Conservation (phyloP, 768 basidiomycete species). For the Podaxis carcinomalis region DNA sequence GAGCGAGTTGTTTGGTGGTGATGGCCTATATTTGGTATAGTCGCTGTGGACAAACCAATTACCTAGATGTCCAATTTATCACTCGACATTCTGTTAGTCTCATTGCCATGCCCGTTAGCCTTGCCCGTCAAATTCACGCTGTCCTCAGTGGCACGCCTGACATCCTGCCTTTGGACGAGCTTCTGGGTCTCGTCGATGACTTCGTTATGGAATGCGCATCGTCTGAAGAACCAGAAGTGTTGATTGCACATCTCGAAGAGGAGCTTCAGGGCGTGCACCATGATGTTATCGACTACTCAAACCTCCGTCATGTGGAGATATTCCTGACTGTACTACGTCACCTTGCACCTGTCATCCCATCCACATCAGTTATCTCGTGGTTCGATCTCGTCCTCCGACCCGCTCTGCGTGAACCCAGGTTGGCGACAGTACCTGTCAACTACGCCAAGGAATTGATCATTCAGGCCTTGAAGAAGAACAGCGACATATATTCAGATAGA, state of each 20-base stretch:
- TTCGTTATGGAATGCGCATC: conserved; percentile 49
- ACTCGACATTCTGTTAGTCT: conserved; percentile 16
- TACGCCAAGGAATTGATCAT: conserved; percentile 73
- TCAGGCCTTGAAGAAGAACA: conserved; percentile 50
- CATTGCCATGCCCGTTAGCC: conserved; percentile 28
- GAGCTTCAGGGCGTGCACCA: conserved; percentile 62
- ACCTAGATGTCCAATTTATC: conserved; percentile 2
- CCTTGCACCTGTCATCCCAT: conserved; percentile 55
- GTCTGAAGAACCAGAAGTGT: conserved; percentile 38
- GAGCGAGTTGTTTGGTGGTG: conserved; percentile 24
- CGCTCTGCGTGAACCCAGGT: conserved; percentile 68
- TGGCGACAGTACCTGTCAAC: conserved; percentile 52
- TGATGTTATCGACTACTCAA: conserved; percentile 61
- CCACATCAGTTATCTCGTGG: conserved; percentile 74
- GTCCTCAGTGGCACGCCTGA: conserved; percentile 53
- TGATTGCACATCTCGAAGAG: conserved; percentile 53
- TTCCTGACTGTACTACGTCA: conserved; percentile 65
- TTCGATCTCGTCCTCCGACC: conserved; percentile 78
- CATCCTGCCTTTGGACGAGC: conserved; percentile 42
- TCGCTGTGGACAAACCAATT: conserved; percentile 16
- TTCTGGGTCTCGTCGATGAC: conserved; percentile 48
- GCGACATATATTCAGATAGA: conserved; percentile 14
- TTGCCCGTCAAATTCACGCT: conserved; percentile 51
- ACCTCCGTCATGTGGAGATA: conserved; percentile 56
- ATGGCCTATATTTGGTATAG: conserved; percentile 24